Base-by-base conservation (phyloP, 768 basidiomycete species). In the Vishniacozyma victoriae region DNA sequence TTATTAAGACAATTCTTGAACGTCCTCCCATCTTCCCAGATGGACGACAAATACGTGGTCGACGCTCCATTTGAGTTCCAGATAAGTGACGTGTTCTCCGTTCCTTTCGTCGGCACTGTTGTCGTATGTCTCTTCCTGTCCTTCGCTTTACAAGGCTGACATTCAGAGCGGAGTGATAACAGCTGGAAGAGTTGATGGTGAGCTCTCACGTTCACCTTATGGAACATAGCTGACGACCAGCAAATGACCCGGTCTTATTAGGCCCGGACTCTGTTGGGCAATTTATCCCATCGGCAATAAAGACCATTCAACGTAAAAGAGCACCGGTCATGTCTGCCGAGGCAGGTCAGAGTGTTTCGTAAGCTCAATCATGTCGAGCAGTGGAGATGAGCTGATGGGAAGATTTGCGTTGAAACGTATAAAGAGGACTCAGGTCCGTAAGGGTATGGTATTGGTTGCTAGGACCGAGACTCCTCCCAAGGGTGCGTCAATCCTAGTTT, bases 251-350 rank as follows among this genome's bases (percentile, higher is more conserved):
- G 1, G 81, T 93, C 22, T 72, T 89, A 18, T 75, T 95, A 40
- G 95, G 93, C 1, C 95, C 95, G 1, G 95, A 99, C 68, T 81
- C 87, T 0, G 87, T 90, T 44, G 93, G 93, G 2, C 83, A 86
- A 60, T 97, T 84, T 71, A 80, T 82, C 53, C 78, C 79, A 31
- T 87, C 87, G 0, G 75, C 82, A 7, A 76, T 99, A 53, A 89
- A 87, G 75, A 86, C 82, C 57, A 99, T 99, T 74, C 92, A 97
- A 73, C 80, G 92, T 49, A 99, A 96, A 72, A 85, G 91, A 26
- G 90, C 86, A 18, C 77, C 83, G 45, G 89, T 99, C 2, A 76
- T 77, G 14, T 78, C 78, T 13, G 95, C 88, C 0, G 92, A 96
- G 61, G 95, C 95, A 5, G 95, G 95, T 2, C 95, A 99, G 73